phyloP scores from a whole-genome alignment of 176 grass and related monocot genomes.

The Triticum dicoccoides region DNA sequence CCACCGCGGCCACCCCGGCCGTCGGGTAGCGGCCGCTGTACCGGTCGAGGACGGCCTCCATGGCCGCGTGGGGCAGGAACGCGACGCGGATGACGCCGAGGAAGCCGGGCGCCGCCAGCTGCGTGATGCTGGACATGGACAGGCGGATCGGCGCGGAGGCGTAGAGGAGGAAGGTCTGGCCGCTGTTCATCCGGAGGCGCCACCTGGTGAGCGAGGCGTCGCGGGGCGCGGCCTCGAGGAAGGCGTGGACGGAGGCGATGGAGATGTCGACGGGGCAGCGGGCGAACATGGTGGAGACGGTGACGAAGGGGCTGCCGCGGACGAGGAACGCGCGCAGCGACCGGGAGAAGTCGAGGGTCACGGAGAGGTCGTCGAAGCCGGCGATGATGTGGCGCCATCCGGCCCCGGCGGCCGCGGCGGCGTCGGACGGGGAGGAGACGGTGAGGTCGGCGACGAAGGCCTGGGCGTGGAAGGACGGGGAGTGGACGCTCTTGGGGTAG shows the following conservation, averaged over 20 bases:
- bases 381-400: conserved; percentile 42
- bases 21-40: conserved; percentile 77
- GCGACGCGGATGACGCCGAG: conserved; percentile 62
- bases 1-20: conserved; percentile 54
- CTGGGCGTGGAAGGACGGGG: conserved; percentile 59
- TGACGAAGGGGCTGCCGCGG: conserved; percentile 80
- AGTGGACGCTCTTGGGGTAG: conserved; percentile 65
- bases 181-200: conserved; percentile 71
- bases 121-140: conserved; percentile 34
- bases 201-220: conserved; percentile 59
- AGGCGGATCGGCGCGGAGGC: conserved; percentile 68
- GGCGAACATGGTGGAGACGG: conserved; percentile 37
- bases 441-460: conserved; percentile 84
- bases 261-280: conserved; percentile 35
- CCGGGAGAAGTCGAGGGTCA: conserved; percentile 81
- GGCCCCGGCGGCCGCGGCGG: neutral
- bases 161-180: conserved; percentile 83
- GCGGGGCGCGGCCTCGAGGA: conserved; percentile 52
- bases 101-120: conserved; percentile 47
- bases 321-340: conserved; percentile 70
- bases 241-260: conserved; percentile 69
- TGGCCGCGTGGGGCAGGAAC: conserved; percentile 55
- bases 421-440: conserved; percentile 41
- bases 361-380: conserved; percentile 82
- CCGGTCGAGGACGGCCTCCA: conserved; percentile 64